phyloP scores from a whole-genome alignment of 2,329 filamentous ascomycete genomes.

The Akanthomyces uredinophilus region DNA sequence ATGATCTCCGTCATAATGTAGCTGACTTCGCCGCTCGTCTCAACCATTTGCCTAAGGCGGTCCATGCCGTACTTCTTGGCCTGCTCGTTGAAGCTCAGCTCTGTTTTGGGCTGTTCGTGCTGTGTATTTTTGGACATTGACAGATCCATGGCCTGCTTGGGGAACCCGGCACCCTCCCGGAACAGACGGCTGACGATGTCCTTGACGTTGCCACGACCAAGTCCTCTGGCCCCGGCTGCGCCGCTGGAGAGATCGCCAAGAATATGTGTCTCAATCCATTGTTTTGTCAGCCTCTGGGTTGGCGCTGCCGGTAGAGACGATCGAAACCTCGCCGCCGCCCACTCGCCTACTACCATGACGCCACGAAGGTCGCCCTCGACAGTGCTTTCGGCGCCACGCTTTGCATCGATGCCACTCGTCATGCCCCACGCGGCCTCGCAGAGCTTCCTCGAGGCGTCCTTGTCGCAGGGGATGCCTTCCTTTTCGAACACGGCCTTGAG shows the following conservation, averaged over 20 bases:
- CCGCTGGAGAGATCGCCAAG: constrained; percentile 63
- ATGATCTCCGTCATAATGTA: constrained; percentile 81
- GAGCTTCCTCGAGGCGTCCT: constrained; percentile 78
- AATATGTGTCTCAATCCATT: constrained; percentile 72
- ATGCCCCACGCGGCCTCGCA: constrained; percentile 83
- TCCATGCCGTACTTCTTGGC: constrained; percentile 68
- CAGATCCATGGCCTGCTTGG: constrained; percentile 46
- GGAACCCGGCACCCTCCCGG: constrained; percentile 72
- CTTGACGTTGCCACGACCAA: constrained; percentile 66
- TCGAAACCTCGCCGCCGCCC: constrained; percentile 70
- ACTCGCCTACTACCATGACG: constrained; percentile 81
- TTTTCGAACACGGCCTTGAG: constrained; percentile 81
- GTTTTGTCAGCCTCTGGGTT: constrained; percentile 54
- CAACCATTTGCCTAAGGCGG: constrained; percentile 68
- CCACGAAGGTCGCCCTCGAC: constrained; percentile 71
- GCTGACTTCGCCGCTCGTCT: constrained; percentile 73
- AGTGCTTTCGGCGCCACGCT: constrained; percentile 61
- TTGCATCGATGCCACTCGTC: constrained; percentile 63
- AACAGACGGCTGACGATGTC: constrained; percentile 78
- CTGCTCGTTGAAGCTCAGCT: constrained; percentile 67
- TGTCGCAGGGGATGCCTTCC: constrained; percentile 83
- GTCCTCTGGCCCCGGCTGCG: constrained; percentile 63
- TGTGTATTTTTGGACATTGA: constrained; percentile 38
- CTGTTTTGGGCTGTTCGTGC: constrained; percentile 51
- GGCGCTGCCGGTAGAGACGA: constrained; percentile 37